phyloP scores from a whole-genome alignment of 129 eudicot species.

The Heracleum sosnowskyi region DNA sequence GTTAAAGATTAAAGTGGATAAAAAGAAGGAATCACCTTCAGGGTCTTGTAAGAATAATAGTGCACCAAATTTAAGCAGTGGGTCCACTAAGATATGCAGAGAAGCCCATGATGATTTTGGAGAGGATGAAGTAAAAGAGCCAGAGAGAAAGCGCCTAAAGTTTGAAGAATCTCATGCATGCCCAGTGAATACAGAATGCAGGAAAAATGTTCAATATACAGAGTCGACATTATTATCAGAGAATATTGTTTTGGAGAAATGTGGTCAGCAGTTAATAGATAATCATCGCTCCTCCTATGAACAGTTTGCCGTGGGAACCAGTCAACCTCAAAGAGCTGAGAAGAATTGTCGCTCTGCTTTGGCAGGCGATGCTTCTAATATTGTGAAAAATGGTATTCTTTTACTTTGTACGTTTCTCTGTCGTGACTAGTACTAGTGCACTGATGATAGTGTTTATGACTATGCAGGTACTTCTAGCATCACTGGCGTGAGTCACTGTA shows the following conservation, averaged over 20 bases:
- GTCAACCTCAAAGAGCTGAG: slow-evolving; percentile 23
- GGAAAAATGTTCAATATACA: slow-evolving; percentile 17
- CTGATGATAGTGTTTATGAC: slow-evolving; percentile 8
- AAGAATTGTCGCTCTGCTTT: slow-evolving; percentile 14
- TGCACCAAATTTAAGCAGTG: slow-evolving; percentile 11
- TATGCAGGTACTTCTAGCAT: slow-evolving; percentile 36
- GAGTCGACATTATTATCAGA: slow-evolving; percentile 18
- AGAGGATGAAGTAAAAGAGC: slow-evolving; percentile 32
- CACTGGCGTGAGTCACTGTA: slow-evolving; percentile 21
- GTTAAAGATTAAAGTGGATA: slow-evolving; percentile 38
- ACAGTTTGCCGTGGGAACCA: slow-evolving; percentile 16
- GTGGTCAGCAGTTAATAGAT: slow-evolving; percentile 20
- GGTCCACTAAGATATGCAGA: slow-evolving; percentile 16
- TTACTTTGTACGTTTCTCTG: background rate
- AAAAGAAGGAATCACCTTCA: slow-evolving; percentile 34
- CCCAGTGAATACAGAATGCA: slow-evolving; percentile 13
- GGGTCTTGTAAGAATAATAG: slow-evolving; percentile 25
- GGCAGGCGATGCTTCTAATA: slow-evolving; percentile 24
- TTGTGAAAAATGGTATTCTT: slow-evolving; percentile 18
- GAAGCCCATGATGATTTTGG: slow-evolving; percentile 19
- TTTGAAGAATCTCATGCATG: slow-evolving; percentile 21
- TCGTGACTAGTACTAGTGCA: background rate
- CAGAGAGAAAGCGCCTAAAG: slow-evolving; percentile 52
- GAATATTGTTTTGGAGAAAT: slow-evolving; percentile 19
- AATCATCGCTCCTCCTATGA: slow-evolving; percentile 20